Percentiles rank a stretch among this genome's conserved stretches.
These are phyloP conservation scores for Thermothelomyces thermophilus DNA, from an alignment of 2,329 filamentous ascomycete genomes.

Conservation along the genomic window DNA sequence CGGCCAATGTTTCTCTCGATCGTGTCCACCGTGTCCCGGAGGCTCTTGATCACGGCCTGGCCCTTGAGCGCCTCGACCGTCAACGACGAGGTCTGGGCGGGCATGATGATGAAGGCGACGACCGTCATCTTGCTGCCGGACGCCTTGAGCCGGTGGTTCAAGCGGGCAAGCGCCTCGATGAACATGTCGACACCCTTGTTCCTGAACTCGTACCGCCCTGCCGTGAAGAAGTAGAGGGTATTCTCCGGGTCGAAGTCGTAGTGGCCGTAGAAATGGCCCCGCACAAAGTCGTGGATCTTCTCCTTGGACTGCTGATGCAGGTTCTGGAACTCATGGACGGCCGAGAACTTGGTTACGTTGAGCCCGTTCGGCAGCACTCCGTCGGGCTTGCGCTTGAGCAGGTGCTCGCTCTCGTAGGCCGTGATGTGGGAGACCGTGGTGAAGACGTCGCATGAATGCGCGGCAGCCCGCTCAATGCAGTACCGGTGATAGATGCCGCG, in stretches of 20 bases:
- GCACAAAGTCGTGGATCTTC: conserved; percentile 97
- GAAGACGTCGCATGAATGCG: conserved; percentile 92
- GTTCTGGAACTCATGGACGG: conserved; percentile 98
- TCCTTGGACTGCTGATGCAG: conserved; percentile 93
- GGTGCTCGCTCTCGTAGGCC: conserved; percentile 93
- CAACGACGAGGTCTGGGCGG: conserved; percentile 88
- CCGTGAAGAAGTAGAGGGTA: conserved; percentile 95
- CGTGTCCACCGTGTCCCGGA: conserved; percentile 85
- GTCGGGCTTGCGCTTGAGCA: conserved; percentile 95
- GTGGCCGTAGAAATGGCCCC: conserved; percentile 96
- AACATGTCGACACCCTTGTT: conserved; percentile 99
- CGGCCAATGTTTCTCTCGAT: conserved; percentile 91
- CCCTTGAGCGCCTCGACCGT: conserved; percentile 95
- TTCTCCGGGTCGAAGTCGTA: conserved; percentile 96
- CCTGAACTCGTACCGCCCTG: conserved; percentile 92
- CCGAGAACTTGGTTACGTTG: conserved; percentile 97
- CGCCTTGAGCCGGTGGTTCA: conserved; percentile 88
- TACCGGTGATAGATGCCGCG: conserved; percentile 98
- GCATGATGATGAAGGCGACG: conserved; percentile 98
- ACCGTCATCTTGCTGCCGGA: conserved; percentile 85
- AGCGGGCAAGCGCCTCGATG: conserved; percentile 86
- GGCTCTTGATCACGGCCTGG: conserved; percentile 93
- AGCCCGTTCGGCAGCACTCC: conserved; percentile 93
- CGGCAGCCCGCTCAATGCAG: conserved; percentile 91
- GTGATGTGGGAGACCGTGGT: conserved; percentile 99